Percentiles rank a stretch among this genome's conserved stretches.
Conservation (phyloP, 768 basidiomycete species). For the Leccinellum rugosiceps region DNA sequence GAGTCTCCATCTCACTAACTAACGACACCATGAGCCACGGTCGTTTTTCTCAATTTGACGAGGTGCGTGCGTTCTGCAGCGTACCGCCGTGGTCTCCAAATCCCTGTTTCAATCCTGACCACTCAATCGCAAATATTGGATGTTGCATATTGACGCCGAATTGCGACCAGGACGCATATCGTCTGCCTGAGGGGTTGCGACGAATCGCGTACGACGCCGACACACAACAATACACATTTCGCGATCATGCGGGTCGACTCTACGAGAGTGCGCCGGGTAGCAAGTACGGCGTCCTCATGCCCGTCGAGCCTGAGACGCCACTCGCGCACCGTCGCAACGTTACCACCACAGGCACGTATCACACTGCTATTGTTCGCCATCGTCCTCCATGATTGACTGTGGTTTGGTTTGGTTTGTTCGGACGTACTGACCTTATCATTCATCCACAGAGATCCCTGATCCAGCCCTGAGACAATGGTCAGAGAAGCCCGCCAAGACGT, state of each 20-base stretch:
- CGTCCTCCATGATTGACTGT: background rate
- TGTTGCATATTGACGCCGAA: background rate
- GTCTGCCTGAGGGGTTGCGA: constrained; percentile 42
- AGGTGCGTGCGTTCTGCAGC: constrained; percentile 15
- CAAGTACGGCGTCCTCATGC: constrained; percentile 42
- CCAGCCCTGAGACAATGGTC: constrained; percentile 25
- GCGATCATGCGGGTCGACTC: constrained; percentile 41
- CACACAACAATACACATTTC: constrained; percentile 47
- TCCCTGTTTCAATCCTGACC: background rate
- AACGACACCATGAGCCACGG: constrained; percentile 9
- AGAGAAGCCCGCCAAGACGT: constrained; percentile 34
- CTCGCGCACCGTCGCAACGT: constrained; percentile 25
- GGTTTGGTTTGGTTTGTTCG: background rate
- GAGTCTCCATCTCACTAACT: constrained; percentile 1
- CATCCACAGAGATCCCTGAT: constrained; percentile 21
- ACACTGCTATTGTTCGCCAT: too few species aligned
- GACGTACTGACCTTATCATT: background rate
- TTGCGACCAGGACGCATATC: constrained; percentile 32
- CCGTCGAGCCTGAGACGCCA: constrained; percentile 24
- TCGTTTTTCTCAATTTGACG: constrained; percentile 24
- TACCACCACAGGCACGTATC: constrained; percentile 19
- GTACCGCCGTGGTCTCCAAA: background rate
- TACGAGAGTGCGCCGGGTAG: constrained; percentile 46
- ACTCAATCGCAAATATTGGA: background rate
- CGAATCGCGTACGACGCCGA: constrained; percentile 56